Base-by-base conservation (phyloP, 805 yeast species). In the Nakazawaea pomicola region DNA sequence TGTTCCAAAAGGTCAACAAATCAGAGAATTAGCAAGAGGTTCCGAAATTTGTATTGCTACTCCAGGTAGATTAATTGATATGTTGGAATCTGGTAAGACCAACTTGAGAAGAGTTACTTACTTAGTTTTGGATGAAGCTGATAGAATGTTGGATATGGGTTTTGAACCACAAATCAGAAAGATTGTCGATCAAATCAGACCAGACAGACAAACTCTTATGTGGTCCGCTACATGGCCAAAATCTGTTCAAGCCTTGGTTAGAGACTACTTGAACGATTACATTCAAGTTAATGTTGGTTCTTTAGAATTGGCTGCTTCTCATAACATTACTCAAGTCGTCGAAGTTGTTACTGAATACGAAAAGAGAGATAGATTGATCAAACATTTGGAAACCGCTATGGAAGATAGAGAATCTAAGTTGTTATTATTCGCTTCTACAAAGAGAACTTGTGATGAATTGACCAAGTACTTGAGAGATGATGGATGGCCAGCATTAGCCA, bases 161-260 rank as follows among this genome's bases (percentile, higher is more conserved):
- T 93, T 93, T 66, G 99, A 93, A 75, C 98, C 98, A 53, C 98
- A 91, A 77, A 93, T 93, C 67, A 83, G 99, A 76, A 91, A 91
- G 71, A 93, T 93, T 66, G 91, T 93, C 53, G 69, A 64, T 49
- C 98, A 91, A 76, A 93, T 93, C 63, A 86, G 99, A 74, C 99
- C 99, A 48, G 99, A 93, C 67, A 89, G 98, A 76, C 99, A 93
- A 73, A 93, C 99, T 47, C 76, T 91, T 56, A 88, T 93, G 97
- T 93, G 98, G 98, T 91, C 98, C 48, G 99, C 99, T 54, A 93
- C 99, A 43, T 93, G 99, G 99, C 99, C 99, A 57, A 91, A 90
- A 76, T 95, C 88, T 66, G 98, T 93, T 49, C 95, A 91, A 74
- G 74, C 80, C 53, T 75, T 93, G 60, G 95, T 97, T 51, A 77